Conservation (phyloP, 225 moss, liverwort and hornwort species). For the Bryum argenteum region DNA sequence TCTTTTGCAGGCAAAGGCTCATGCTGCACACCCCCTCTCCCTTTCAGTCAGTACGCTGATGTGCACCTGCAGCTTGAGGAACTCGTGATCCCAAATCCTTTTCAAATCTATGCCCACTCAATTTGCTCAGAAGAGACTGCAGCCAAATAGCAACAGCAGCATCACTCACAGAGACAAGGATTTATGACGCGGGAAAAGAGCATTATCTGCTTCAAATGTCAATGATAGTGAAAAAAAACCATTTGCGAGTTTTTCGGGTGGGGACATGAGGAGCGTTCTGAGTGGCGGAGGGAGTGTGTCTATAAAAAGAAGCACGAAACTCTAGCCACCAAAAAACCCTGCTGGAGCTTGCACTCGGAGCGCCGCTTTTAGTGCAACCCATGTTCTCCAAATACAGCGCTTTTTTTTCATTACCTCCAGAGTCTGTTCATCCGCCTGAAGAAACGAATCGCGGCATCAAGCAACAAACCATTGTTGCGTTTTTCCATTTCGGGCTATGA, state of each 20-base stretch:
- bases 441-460: not conserved
- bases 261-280: not conserved
- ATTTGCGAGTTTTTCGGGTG: not conserved
- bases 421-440: slow-evolving; percentile 24
- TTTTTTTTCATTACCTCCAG: slow-evolving; percentile 22
- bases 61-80: slow-evolving; percentile 20
- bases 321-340: not conserved
- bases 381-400: slow-evolving; percentile 11
- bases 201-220: slow-evolving; percentile 7
- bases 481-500: slow-evolving; percentile 23
- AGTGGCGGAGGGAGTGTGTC: slow-evolving; percentile 1
- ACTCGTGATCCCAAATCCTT: slow-evolving; percentile 5
- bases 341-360: slow-evolving; percentile 35
- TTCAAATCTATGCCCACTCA: not conserved
- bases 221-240: not conserved
- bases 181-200: not conserved
- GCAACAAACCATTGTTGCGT: not conserved
- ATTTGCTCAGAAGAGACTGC: too few species aligned
- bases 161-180: too few species aligned
- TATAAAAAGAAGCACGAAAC: slow-evolving; percentile 2
- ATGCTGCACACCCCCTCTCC: slow-evolving; percentile 3
- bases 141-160: too few species aligned
- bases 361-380: slow-evolving; percentile 42
- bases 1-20: slow-evolving; percentile 23
- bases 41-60: slow-evolving; percentile 7